A percentile compares a stretch with the other conserved stretches of the same genome.
Conservation (phyloP, 495 filamentous ascomycete species). For the Terfezia boudieri region DNA sequence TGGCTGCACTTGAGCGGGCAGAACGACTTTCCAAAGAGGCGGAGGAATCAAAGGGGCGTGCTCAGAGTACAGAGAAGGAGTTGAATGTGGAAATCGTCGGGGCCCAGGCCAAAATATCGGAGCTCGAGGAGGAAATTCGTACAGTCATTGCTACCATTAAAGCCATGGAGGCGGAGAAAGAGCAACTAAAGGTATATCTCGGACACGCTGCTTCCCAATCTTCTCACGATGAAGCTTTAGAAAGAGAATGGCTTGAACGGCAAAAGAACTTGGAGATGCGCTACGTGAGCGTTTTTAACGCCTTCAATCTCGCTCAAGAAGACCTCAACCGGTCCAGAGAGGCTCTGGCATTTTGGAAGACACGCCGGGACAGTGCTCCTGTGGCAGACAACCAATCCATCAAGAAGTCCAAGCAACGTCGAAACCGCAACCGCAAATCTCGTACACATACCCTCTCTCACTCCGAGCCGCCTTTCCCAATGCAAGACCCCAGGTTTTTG, state of each 20-base stretch:
- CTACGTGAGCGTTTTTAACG: conserved; percentile 22
- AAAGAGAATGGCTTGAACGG: conserved; percentile 29
- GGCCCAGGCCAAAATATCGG: conserved; percentile 18
- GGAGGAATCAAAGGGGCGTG: conserved; percentile 20
- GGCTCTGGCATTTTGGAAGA: conserved; percentile 8
- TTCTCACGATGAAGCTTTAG: conserved; percentile 32
- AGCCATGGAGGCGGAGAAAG: conserved; percentile 12
- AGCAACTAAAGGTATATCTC: conserved; percentile 25
- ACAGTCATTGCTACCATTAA: conserved; percentile 8
- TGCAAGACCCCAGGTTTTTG: conserved; percentile 8
- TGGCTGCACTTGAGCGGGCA: conserved; percentile 18
- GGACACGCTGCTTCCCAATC: conserved; percentile 32
- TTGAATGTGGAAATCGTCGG: conserved; percentile 15
- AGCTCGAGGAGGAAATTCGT: conserved; percentile 24
- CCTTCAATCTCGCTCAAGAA: conserved; percentile 18
- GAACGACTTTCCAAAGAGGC: conserved; percentile 25
- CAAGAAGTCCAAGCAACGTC: conserved; percentile 27
- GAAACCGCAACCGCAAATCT: conserved; percentile 34
- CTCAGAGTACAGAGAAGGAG: conserved; percentile 11
- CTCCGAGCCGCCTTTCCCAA: conserved; percentile 6
- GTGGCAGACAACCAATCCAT: conserved; percentile 5
- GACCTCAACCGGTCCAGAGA: conserved; percentile 15
- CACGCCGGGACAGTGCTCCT: conserved; percentile 14
- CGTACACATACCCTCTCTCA: conserved; percentile 23
- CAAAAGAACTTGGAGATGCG: conserved; percentile 25